phyloP scores from a whole-genome alignment of 2,329 filamentous ascomycete species.

The Zymoseptoria passerinii region DNA sequence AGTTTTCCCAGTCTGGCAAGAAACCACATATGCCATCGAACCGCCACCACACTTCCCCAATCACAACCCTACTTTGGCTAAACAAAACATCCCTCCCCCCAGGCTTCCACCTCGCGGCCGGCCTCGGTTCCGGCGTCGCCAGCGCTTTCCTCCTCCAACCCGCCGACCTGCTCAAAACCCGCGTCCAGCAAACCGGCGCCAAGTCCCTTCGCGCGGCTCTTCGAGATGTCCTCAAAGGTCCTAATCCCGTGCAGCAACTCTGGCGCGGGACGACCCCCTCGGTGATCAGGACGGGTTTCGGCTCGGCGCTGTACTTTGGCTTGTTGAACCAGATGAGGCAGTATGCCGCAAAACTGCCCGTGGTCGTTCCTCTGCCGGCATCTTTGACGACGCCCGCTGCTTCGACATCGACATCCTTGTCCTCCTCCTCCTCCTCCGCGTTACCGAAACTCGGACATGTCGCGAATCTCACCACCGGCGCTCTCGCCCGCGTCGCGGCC shows the following conservation, averaged over 20 bases:
- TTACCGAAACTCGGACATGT: conserved; percentile 75
- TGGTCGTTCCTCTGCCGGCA: conserved; percentile 4
- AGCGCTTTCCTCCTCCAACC: conserved; percentile 89
- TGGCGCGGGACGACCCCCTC: conserved; percentile 93
- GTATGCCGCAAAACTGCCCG: conserved; percentile 28
- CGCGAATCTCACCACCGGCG: conserved; percentile 78
- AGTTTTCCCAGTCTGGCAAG: conserved; percentile 11
- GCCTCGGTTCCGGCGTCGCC: conserved; percentile 75
- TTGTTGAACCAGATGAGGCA: conserved; percentile 58
- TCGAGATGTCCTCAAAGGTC: conserved; percentile 58
- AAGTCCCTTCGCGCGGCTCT: conserved; percentile 59
- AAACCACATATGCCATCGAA: background rate
- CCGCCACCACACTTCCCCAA: background rate
- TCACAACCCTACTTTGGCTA: no score
- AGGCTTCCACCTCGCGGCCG: conserved; percentile 83
- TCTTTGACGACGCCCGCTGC: conserved; percentile 7
- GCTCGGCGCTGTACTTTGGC: conserved; percentile 90
- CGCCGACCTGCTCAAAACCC: conserved; percentile 91
- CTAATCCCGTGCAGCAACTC: conserved; percentile 61
- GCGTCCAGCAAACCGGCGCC: conserved; percentile 74
- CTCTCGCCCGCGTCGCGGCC: conserved; percentile 72
- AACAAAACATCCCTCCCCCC: background rate
- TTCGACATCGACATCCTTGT: background rate
- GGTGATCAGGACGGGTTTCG: conserved; percentile 85
- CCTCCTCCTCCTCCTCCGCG: conserved; percentile 49